These are phyloP conservation scores for Chaetomium olivaceum DNA, from an alignment of 2,329 filamentous ascomycete species.

Conservation along the genomic window DNA sequence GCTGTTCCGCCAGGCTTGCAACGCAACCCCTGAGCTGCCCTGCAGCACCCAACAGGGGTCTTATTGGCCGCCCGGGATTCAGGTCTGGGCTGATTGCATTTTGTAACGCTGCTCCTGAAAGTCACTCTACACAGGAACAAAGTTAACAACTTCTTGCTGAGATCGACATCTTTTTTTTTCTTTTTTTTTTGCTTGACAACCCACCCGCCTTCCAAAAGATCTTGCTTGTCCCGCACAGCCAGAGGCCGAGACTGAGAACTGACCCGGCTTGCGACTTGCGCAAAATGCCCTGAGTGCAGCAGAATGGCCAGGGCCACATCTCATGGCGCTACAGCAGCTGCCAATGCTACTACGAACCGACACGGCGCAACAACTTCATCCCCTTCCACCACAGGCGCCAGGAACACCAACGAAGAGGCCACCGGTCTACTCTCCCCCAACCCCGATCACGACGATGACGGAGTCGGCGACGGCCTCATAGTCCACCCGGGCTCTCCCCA, in stretches of 20 bases:
- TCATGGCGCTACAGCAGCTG: conserved; percentile 31
- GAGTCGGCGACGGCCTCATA: conserved; percentile 21
- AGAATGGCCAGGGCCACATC: conserved; percentile 37
- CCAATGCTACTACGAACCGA: background rate
- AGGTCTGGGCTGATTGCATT: background rate
- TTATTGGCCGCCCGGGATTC: conserved; percentile 6
- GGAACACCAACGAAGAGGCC: conserved; percentile 28
- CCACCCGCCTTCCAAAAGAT: background rate
- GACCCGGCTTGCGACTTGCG: conserved; percentile 16
- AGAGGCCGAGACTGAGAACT: background rate
- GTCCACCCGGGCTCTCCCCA: conserved; percentile 17
- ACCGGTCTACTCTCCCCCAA: conserved; percentile 34
- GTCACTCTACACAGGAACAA: background rate
- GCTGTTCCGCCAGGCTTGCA: conserved; percentile 6
- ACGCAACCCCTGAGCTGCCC: conserved; percentile 14
- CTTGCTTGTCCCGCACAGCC: background rate
- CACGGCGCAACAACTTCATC: conserved; percentile 5
- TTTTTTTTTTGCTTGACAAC: conserved; percentile 12
- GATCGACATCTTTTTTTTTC: conserved; percentile 10
- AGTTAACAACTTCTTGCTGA: background rate
- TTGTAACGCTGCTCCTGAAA: conserved; percentile 2
- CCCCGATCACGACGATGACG: conserved; percentile 12
- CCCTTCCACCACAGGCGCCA: background rate
- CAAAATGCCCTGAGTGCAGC: conserved; percentile 34
- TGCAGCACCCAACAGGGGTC: conserved; percentile 21